Conservation (phyloP, 148 eudicot species). For the Rhododendron mucronatum region DNA sequence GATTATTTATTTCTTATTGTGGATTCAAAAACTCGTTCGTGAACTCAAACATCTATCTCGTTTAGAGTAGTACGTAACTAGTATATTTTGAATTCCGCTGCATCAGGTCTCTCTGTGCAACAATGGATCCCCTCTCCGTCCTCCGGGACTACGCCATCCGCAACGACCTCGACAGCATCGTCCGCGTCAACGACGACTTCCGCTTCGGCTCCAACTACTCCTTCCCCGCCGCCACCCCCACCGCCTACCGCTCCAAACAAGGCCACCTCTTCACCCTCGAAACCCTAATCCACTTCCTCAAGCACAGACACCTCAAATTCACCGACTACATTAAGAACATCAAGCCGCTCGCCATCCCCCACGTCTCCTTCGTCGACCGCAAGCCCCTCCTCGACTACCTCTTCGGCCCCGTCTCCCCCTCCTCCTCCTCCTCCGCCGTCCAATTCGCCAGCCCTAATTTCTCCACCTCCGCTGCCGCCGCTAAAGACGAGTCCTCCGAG, state of each 20-base stretch:
- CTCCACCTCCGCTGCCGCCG: conserved; percentile 15
- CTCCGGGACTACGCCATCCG: conserved; percentile 76
- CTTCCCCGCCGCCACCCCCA: conserved; percentile 59
- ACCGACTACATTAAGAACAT: conserved; percentile 60
- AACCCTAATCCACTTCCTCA: conserved; percentile 70
- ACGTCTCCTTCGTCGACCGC: conserved; percentile 75
- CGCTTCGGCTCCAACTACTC: conserved; percentile 52
- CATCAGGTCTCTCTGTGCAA: not conserved
- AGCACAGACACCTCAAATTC: conserved; percentile 58
- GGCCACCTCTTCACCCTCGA: conserved; percentile 79
- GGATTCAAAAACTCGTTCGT: too few species aligned
- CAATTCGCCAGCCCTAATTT: conserved; percentile 20
- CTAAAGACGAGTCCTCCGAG: too few species aligned
- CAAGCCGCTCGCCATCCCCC: conserved; percentile 41
- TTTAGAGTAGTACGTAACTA: too few species aligned
- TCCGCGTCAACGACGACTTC: conserved; percentile 45
- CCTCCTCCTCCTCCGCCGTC: conserved; percentile 59
- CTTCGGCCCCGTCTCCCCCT: conserved; percentile 41
- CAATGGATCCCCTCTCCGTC: conserved; percentile 77
- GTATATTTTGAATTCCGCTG: too few species aligned
- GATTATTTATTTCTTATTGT: too few species aligned
- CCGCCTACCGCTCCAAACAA: conserved; percentile 75
- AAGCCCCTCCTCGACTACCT: conserved; percentile 75
- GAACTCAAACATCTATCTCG: too few species aligned
- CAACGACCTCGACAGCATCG: conserved; percentile 51